Conservation (phyloP, 2,329 filamentous ascomycete genomes). For the Akanthomyces lecanii region DNA sequence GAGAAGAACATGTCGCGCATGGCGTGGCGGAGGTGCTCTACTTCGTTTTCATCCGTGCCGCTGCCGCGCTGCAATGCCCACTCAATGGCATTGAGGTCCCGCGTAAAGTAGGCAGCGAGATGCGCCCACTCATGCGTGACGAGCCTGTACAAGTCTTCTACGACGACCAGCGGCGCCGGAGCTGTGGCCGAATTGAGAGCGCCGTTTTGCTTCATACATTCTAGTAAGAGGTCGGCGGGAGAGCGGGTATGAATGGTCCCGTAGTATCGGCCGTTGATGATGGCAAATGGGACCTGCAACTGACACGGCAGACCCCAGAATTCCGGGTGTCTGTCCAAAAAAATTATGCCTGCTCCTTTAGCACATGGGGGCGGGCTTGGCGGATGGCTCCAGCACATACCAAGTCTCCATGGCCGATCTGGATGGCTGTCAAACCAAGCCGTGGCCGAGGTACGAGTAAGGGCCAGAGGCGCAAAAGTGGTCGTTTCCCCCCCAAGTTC, state of each 20-base stretch:
- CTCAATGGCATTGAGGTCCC: slow-evolving; percentile 19
- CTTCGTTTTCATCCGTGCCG: background rate
- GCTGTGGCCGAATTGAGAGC: background rate
- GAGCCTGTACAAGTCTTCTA: slow-evolving; percentile 11
- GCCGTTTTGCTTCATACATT: slow-evolving; percentile 9
- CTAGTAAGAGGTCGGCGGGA: slow-evolving; percentile 5
- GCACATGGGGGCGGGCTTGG: background rate
- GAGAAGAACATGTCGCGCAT: slow-evolving; percentile 19
- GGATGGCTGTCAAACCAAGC: slow-evolving; percentile 14
- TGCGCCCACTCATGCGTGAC: slow-evolving; percentile 15
- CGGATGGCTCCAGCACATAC: background rate
- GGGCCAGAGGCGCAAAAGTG: slow-evolving; percentile 11
- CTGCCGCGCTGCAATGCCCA: slow-evolving; percentile 18
- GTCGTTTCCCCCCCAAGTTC: slow-evolving; percentile 9
- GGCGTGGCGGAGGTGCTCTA: slow-evolving; percentile 10
- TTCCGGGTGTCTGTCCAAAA: slow-evolving; percentile 13
- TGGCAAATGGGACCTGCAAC: slow-evolving; percentile 9
- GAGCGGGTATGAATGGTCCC: slow-evolving; percentile 9
- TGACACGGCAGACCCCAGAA: slow-evolving; percentile 13
- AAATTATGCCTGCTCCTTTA: slow-evolving; percentile 10
- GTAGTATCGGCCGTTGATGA: slow-evolving; percentile 11
- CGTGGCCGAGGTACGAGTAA: slow-evolving; percentile 14
- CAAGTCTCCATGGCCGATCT: slow-evolving; percentile 12
- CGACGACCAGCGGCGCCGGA: slow-evolving; percentile 6
- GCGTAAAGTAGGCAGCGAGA: slow-evolving; percentile 16